Base-by-base conservation (phyloP, 192 early-diverging fungal species). In the Jimgerdemannia lactiflua region DNA sequence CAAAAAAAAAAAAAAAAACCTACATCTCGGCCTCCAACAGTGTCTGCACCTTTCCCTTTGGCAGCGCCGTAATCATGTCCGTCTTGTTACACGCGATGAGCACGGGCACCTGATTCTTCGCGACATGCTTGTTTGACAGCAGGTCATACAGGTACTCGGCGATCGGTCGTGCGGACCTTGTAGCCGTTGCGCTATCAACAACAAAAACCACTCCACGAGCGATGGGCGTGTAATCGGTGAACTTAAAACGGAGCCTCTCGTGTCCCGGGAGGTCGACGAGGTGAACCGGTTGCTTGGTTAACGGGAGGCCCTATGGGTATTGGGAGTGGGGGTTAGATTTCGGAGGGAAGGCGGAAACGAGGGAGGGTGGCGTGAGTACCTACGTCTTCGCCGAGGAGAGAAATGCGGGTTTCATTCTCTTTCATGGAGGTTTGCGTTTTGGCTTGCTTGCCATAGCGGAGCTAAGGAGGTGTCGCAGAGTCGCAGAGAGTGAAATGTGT, bases 251-350 rank as follows among this genome's bases (percentile, higher is more conserved):
- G 19, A 94, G 85, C 70, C 92, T 93, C 74, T 93, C 91, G 78
- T 96, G 95, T n/a, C 95, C 95, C 8, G 95, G 95, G 29, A 97
- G 78, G 79, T 97, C 95, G 10, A 97, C 91, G 40, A 95, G 70
- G 43, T 90, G 87, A 14, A 90, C 69, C 49, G 84, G 74, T 39
- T 83, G 39, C 77, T 82, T 79, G 29, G 29, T 29, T 29, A 29
- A 29, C 66, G 63, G 43, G 42, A 82, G 44, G 19, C 10, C 8
- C 6, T 49, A 4, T 42, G 59, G 42, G 41, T 74, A 18, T 54
- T 42, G 14, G n/a, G 11, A 39, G 39, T 29, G 4, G n/a, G 43
- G 42, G 40, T 11, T 43, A 44, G 70, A 39, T 64, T 20, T 40
- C 20, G 20, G 59, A 29, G n/a, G 29, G 29, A n/a, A 65, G 77